Percentiles rank a stretch among this genome's conserved stretches.
These are phyloP conservation scores for Cenchrus purpureus DNA, from an alignment of 176 grass and related monocot species.

Conservation along the genomic window DNA sequence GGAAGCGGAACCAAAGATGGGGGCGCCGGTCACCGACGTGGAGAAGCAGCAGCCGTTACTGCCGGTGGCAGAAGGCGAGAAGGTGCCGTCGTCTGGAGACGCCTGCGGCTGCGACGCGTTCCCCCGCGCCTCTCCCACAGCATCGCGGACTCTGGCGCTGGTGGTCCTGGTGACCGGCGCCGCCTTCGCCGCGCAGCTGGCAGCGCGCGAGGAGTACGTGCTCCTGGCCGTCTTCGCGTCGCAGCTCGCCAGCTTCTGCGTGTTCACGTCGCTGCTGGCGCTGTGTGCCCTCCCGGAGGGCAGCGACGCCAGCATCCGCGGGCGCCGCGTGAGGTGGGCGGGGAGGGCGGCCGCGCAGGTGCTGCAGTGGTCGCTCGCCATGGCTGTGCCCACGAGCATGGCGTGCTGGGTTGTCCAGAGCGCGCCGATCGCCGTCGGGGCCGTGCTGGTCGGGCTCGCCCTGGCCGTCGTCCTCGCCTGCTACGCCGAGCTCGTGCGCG, in stretches of 20 bases:
- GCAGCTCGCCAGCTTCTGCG: constrained; percentile 47
- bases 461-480: constrained; percentile 40
- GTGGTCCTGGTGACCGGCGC: constrained; percentile 41
- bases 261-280: constrained; percentile 51
- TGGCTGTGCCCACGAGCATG: constrained; percentile 52
- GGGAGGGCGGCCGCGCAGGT: constrained; percentile 31
- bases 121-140: constrained; percentile 40
- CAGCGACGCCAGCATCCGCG: background rate
- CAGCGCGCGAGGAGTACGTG: constrained; percentile 51
- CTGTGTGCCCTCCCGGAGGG: constrained; percentile 49
- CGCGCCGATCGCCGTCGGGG: constrained; percentile 33
- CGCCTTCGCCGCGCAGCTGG: constrained; percentile 49
- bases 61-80: background rate
- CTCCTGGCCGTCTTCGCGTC: constrained; percentile 51
- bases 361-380: constrained; percentile 52
- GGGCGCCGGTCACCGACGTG: constrained; percentile 35
- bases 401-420: constrained; percentile 45
- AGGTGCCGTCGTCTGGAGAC: background rate
- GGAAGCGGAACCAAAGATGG: constrained; percentile 17
- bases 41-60: constrained; percentile 54
- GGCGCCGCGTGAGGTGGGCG: constrained; percentile 22
- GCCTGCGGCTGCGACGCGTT: background rate
- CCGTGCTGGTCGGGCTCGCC: constrained; percentile 20
- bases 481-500: constrained; percentile 44
- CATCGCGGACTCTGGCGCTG: constrained; percentile 49